Evolutionary conservation across 2,329 filamentous ascomycete species (phyloP).

Genomic region (Pseudogymnoascus sp.): DNA sequence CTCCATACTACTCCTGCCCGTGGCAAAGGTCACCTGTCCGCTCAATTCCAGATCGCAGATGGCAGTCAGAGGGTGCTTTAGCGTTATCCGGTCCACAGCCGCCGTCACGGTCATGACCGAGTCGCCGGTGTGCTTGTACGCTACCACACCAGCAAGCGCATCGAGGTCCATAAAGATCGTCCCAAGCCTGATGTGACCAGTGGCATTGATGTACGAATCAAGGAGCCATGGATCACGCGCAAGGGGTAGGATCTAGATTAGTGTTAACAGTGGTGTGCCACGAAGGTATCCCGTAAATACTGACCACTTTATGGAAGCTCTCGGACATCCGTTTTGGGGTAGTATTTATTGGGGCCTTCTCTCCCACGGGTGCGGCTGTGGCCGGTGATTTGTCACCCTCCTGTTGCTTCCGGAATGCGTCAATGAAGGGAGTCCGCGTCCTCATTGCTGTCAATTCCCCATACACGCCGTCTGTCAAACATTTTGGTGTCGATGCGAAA

Average conservation of each 20-base stretch:
- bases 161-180: conserved; percentile 61
- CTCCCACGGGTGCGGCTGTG: conserved; percentile 9
- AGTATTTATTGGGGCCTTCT: conserved; percentile 40
- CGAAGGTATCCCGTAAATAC: conserved; percentile 22
- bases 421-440: conserved; percentile 61
- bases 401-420: conserved; percentile 52
- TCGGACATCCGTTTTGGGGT: conserved; percentile 60
- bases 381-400: conserved; percentile 18
- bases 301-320: conserved; percentile 56
- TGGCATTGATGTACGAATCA: conserved; percentile 63
- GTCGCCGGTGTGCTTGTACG: conserved; percentile 63
- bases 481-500: conserved; percentile 18
- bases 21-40: conserved; percentile 48
- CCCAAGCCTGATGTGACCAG: conserved; percentile 53
- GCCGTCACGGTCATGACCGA: conserved; percentile 37
- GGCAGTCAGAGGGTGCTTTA: conserved; percentile 57
- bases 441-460: conserved; percentile 50
- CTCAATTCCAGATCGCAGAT: conserved; percentile 65
- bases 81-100: conserved; percentile 33
- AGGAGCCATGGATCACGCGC: conserved; percentile 63
- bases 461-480: conserved; percentile 48
- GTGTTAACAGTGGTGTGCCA: conserved; percentile 11
- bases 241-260: conserved; percentile 49
- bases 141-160: conserved; percentile 62
- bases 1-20: conserved; percentile 62